phyloP scores from a whole-genome alignment of 2,329 filamentous ascomycete genomes.

The Uncinocarpus reesii region DNA sequence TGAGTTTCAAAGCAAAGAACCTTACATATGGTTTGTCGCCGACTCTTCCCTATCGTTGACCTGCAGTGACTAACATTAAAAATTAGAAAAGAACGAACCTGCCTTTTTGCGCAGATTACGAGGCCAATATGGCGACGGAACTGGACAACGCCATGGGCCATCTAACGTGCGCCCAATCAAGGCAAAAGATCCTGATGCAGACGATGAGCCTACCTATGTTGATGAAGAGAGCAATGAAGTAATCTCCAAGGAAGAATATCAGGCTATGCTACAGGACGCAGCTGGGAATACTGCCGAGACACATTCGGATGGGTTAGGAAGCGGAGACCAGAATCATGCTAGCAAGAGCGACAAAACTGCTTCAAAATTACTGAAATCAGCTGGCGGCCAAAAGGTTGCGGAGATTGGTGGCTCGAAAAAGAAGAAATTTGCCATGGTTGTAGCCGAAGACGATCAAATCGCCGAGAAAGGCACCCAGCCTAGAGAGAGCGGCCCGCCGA shows the following conservation, averaged over 20 bases:
- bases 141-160: constrained; percentile 27
- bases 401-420: constrained; percentile 35
- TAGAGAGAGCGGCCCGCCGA: constrained; percentile 19
- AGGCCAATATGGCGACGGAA: constrained; percentile 29
- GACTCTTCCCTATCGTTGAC: neutral
- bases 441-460: constrained; percentile 24
- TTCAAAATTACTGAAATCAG: constrained; percentile 5
- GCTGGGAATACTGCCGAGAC: constrained; percentile 16
- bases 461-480: constrained; percentile 20
- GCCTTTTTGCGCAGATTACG: constrained; percentile 36
- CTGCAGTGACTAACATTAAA: neutral
- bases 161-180: constrained; percentile 30
- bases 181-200: constrained; percentile 30
- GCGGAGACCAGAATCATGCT: constrained; percentile 14
- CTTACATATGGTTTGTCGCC: constrained; percentile 33
- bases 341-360: neutral
- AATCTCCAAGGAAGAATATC: constrained; percentile 37
- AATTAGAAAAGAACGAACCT: constrained; percentile 32
- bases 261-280: constrained; percentile 28
- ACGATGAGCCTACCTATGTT: constrained; percentile 37
- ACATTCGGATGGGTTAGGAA: neutral
- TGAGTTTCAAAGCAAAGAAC: constrained; percentile 33
- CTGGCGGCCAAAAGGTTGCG: constrained; percentile 30
- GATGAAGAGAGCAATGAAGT: constrained; percentile 37
- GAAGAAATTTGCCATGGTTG: constrained; percentile 34